These are phyloP conservation scores for Fusarium pininemorale DNA, from an alignment of 2,329 filamentous ascomycete genomes.

Conservation along the genomic window DNA sequence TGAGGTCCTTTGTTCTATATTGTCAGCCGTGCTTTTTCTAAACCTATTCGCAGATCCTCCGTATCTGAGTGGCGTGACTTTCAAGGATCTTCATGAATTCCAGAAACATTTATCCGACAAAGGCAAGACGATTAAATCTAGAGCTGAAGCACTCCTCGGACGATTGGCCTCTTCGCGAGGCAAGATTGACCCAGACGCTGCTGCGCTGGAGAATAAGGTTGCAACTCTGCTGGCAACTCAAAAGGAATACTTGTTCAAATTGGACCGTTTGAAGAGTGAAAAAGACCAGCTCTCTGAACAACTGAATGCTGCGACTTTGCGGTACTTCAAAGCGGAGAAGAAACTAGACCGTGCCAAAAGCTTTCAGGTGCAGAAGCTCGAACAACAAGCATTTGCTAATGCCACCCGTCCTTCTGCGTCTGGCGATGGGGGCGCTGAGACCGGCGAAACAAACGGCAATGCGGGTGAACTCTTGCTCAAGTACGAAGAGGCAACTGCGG, in stretches of 20 bases:
- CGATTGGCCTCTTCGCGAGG: constrained; percentile 62
- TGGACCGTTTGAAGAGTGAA: constrained; percentile 79
- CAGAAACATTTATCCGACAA: constrained; percentile 82
- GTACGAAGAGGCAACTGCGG: constrained; percentile 79
- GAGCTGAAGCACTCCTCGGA: constrained; percentile 74
- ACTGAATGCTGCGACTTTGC: constrained; percentile 85
- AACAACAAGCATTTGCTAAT: constrained; percentile 84
- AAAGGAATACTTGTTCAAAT: constrained; percentile 80
- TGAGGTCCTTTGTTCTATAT: background rate
- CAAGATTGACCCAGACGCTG: constrained; percentile 71
- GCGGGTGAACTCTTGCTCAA: constrained; percentile 76
- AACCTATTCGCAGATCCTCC: constrained; percentile 57
- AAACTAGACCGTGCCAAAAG: constrained; percentile 91
- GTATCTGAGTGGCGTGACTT: constrained; percentile 67
- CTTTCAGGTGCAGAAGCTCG: constrained; percentile 87
- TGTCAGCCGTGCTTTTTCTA: constrained; percentile 10
- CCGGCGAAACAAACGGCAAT: constrained; percentile 63
- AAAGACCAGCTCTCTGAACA: constrained; percentile 88
- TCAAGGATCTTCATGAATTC: constrained; percentile 76
- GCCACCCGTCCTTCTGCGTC: constrained; percentile 59
- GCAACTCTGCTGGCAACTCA: constrained; percentile 80
- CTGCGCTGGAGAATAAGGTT: constrained; percentile 78
- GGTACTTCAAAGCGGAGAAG: constrained; percentile 96
- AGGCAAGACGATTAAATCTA: constrained; percentile 78
- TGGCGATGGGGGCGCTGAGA: constrained; percentile 59